phyloP scores from a whole-genome alignment of 352 stramenopile species.

The Pythium sukuiense region DNA sequence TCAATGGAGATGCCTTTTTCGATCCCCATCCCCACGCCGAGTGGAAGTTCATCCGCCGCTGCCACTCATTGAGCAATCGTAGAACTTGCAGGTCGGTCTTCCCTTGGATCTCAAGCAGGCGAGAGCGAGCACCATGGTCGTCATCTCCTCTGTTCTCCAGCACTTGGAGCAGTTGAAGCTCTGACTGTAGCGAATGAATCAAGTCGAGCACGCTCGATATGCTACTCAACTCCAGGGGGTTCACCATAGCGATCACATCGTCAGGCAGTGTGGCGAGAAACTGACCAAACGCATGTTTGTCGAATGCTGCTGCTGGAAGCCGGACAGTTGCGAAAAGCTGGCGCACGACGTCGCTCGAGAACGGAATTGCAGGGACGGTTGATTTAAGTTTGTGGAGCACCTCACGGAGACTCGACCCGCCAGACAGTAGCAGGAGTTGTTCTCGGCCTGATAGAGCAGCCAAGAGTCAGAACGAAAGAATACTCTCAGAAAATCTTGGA shows the following conservation, averaged over 20 bases:
- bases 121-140: neutral
- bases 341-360: neutral
- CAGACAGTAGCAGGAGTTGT: conserved; percentile 18
- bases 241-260: conserved; percentile 14
- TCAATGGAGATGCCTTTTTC: neutral
- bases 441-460: neutral
- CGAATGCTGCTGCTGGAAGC: neutral
- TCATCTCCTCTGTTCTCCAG: neutral
- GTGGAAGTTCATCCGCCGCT: conserved; percentile 25
- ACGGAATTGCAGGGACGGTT: neutral
- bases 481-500: neutral
- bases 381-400: neutral
- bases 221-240: conserved; percentile 9
- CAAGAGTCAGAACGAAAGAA: neutral
- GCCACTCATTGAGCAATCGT: conserved; percentile 18
- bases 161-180: conserved; percentile 5
- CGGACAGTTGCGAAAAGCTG: conserved; percentile 11
- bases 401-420: conserved; percentile 15
- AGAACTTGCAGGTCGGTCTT: conserved; percentile 17
- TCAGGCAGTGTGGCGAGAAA: conserved; percentile 1
- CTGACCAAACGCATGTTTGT: neutral
- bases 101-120: neutral
- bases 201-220: conserved; percentile 1
- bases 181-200: conserved; percentile 8
- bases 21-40: neutral